A percentile compares a stretch with the other conserved stretches of the same genome.
phyloP scores from a whole-genome alignment of 257 asterid species.

The Solanum gandarillasii region DNA sequence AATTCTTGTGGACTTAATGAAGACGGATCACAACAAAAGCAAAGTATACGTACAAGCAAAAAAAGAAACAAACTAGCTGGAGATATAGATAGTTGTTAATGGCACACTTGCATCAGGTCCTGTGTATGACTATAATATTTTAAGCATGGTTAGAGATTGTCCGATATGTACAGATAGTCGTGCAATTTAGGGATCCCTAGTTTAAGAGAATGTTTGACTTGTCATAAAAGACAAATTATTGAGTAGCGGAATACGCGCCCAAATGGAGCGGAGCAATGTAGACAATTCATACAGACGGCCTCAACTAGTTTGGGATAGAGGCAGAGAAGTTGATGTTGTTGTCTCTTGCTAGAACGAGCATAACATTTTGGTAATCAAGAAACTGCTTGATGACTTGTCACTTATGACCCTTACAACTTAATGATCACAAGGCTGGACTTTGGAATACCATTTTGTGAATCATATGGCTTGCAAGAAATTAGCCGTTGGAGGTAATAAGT shows the following conservation, averaged over 20 bases:
- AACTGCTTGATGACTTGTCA: neutral
- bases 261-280: neutral
- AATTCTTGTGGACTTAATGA: neutral
- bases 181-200: neutral
- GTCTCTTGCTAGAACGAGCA: neutral
- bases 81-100: neutral
- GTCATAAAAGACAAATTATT: neutral
- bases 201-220: neutral
- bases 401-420: neutral
- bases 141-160: neutral
- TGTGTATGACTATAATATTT: neutral
- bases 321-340: neutral
- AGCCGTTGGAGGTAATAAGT: neutral
- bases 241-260: neutral
- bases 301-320: neutral
- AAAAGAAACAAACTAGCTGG: neutral
- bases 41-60: neutral
- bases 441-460: neutral
- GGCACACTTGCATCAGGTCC: neutral
- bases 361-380: neutral
- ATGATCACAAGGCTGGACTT: neutral
- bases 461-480: neutral
- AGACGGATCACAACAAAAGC: neutral
- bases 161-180: neutral
- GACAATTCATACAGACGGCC: neutral